Evolutionary conservation across 169 alveolate genomes (phyloP), one percentile per base, ranked within the genome.

Genomic region (Babesia microti): DNA sequence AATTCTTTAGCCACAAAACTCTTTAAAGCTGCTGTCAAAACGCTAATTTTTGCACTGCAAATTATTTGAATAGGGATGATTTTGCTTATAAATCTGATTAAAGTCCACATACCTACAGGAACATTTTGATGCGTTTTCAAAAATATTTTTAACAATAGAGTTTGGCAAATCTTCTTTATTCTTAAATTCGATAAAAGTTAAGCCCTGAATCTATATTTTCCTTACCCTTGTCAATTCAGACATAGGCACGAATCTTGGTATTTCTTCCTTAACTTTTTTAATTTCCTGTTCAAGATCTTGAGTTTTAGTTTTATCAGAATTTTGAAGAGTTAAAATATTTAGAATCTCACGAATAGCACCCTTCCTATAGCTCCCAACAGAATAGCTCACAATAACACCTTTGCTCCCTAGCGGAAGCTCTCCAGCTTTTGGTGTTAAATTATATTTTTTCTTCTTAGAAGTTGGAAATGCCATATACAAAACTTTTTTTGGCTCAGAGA

Each of bases 241-340:
- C 15, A 73, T 78, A 0, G 85, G 85, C 0, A 56, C 72, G 50
- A 76, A 76, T 19, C 85, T 49, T 11, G 55, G 50, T 33, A 69
- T 58, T 21, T 56, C 65, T 17, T 34, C 22, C 22, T 76, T 76
- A 29, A 14, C 57, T 17, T 65, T 48, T 4, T 15, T 34, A 19
- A 65, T 32, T 40, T 70, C 85, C 11, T 66, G 67, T 42, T 51
- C 42, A 52, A 53, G 35, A 28, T 29, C 23, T 56, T 15, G 6
- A 47, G 7, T 19, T 35, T 29, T 12, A 5, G 7, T 6, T 7
- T 9, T 28, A 50, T 36, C 22, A 1, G 47, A 30, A 34, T 14
- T 40, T 27, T 32, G 4, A 28, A 65, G 55, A 24, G 69, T 42
- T 28, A 65, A 26, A 23, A 65, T 65, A 18, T 58, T 49, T 23